Evolutionary conservation across 768 basidiomycete species (phyloP).

Genomic region (Lanmaoa pseudosensibilis): DNA sequence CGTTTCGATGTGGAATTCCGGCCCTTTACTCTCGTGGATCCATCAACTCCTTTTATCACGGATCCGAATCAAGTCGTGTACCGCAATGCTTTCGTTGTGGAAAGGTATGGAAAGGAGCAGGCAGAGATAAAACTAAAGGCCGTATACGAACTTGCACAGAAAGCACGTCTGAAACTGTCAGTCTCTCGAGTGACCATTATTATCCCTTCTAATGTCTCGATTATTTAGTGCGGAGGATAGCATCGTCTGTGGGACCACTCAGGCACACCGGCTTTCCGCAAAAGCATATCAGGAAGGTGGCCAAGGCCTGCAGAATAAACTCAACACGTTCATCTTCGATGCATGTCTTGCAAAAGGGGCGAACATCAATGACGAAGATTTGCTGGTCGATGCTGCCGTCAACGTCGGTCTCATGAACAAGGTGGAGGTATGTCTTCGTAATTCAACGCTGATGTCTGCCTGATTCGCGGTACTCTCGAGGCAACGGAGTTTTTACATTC

Average conservation of each 20-base stretch:
- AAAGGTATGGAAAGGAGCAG: conserved; percentile 29
- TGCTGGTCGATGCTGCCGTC: conserved; percentile 39
- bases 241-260: conserved; percentile 37
- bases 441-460: neutral
- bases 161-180: conserved; percentile 27
- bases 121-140: conserved; percentile 27
- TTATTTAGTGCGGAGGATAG: conserved; percentile 37
- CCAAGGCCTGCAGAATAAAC: conserved; percentile 34
- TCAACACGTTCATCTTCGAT: conserved; percentile 40
- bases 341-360: conserved; percentile 38
- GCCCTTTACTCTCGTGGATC: conserved; percentile 28
- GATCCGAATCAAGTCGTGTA: conserved; percentile 1
- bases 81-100: conserved; percentile 21
- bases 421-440: conserved; percentile 30
- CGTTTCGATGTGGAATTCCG: conserved; percentile 34
- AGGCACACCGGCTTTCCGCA: conserved; percentile 44
- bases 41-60: neutral
- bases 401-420: conserved; percentile 36
- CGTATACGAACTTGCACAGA: conserved; percentile 22
- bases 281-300: conserved; percentile 43
- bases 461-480: conserved; percentile 15
- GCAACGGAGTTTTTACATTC: conserved; percentile 41
- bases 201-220: neutral
- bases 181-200: neutral
- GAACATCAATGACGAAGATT: conserved; percentile 35